A percentile compares a stretch with the other conserved stretches of the same genome.
Conservation (phyloP, 257 asterid genomes). For the Solanum phureja region DNA sequence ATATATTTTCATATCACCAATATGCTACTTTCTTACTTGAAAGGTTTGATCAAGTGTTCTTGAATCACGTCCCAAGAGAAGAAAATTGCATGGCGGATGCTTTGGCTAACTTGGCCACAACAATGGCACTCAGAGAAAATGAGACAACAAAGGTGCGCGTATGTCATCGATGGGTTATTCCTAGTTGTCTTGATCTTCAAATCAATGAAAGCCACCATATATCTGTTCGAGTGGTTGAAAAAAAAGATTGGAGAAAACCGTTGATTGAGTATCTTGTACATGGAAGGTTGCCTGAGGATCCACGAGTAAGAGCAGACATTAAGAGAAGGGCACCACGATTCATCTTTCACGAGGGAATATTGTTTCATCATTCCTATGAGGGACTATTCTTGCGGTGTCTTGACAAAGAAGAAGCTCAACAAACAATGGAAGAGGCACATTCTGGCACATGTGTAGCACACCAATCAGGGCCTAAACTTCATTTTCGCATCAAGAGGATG, state of each 20-base stretch:
- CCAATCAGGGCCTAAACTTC: background rate
- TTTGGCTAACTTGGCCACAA: background rate
- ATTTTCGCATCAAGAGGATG: background rate
- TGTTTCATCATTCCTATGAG: background rate
- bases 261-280: background rate
- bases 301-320: too few species aligned
- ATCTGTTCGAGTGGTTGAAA: background rate
- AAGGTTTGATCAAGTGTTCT: background rate
- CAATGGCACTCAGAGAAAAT: background rate
- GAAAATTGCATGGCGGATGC: too few species aligned
- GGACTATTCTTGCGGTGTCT: background rate
- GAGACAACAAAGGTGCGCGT: background rate
- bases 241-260: too few species aligned
- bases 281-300: background rate
- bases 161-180: too few species aligned
- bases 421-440: background rate
- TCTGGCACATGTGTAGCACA: background rate
- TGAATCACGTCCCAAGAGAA: background rate
- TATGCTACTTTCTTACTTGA: background rate
- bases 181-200: background rate
- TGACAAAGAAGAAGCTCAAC: background rate
- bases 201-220: background rate
- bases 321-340: background rate
- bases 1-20: background rate
- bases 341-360: too few species aligned